These are phyloP conservation scores for Pelargonium hybrid DNA, from an alignment of 441 rosid genomes.

Conservation along the genomic window DNA sequence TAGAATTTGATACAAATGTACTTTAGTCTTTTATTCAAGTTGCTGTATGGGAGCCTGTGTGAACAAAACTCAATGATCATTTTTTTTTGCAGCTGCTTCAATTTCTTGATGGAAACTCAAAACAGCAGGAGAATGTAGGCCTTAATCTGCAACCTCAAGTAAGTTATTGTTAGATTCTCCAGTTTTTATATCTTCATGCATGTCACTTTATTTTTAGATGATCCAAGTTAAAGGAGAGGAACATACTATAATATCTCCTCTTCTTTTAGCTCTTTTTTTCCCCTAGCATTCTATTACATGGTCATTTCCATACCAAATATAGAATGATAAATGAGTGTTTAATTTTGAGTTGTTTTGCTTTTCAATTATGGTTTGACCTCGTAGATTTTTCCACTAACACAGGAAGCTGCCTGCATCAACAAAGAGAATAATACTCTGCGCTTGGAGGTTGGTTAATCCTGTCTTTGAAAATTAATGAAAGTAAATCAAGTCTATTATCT, in stretches of 20 bases:
- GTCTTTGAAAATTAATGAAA: constrained; percentile 14
- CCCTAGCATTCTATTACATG: background rate
- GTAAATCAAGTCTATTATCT: constrained; percentile 9
- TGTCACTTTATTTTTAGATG: background rate
- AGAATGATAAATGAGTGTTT: background rate
- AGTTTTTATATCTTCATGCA: background rate
- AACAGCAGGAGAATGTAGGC: constrained; percentile 29
- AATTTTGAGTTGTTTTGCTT: constrained; percentile 2
- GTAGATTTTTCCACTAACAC: constrained; percentile 19
- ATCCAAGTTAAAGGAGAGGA: background rate
- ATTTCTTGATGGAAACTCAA: constrained; percentile 44
- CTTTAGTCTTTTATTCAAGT: constrained; percentile 14
- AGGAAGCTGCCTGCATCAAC: constrained; percentile 38
- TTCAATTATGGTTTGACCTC: constrained; percentile 5
- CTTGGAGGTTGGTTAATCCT: constrained; percentile 46
- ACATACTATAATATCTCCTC: background rate
- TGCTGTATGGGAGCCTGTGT: constrained; percentile 18
- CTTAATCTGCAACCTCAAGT: constrained; percentile 48
- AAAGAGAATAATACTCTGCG: constrained; percentile 48
- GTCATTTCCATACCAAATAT: constrained; percentile 5
- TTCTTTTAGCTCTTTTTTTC: constrained; percentile 2
- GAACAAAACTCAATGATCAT: background rate
- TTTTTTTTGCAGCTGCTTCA: constrained; percentile 51
- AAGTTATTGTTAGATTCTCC: constrained; percentile 12
- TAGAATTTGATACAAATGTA: constrained; percentile 17